Evolutionary conservation across 352 stramenopile species (phyloP).

Genomic region (Phytophthora megakarya): DNA sequence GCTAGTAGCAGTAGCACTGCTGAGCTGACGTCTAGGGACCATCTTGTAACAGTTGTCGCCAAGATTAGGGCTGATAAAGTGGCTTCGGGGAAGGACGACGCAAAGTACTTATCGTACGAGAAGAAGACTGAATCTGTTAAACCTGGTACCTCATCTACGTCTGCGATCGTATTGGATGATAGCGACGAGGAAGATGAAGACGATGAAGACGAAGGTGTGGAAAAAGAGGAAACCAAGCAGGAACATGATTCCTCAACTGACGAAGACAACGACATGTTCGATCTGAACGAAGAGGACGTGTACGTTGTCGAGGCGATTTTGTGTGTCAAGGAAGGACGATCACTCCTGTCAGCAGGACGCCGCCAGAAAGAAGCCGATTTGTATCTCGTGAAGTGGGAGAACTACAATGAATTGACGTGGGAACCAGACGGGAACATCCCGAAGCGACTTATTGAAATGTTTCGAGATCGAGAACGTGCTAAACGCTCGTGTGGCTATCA

Average conservation of each 20-base stretch:
- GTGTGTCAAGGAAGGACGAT: constrained; percentile 63
- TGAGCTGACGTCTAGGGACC: constrained; percentile 25
- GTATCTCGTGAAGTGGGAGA: constrained; percentile 82
- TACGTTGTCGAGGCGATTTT: constrained; percentile 77
- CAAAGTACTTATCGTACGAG: constrained; percentile 42
- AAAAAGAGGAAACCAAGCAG: constrained; percentile 35
- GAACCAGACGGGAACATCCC: constrained; percentile 76
- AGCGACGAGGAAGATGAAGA: constrained; percentile 49
- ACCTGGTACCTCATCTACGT: constrained; percentile 41
- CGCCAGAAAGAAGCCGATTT: constrained; percentile 65
- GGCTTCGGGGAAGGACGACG: constrained; percentile 4
- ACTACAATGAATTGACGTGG: constrained; percentile 82
- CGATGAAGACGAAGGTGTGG: constrained; percentile 36
- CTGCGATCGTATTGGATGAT: constrained; percentile 63
- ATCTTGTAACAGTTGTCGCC: constrained; percentile 33
- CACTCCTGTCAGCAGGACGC: constrained; percentile 36
- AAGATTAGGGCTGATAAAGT: constrained; percentile 42
- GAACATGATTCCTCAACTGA: constrained; percentile 62
- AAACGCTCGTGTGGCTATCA: constrained; percentile 59
- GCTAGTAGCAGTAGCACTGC: neutral
- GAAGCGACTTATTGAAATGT: constrained; percentile 62
- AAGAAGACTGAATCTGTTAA: constrained; percentile 14
- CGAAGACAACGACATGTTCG: constrained; percentile 66
- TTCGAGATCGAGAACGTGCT: constrained; percentile 49
- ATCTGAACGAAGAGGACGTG: constrained; percentile 77